phyloP scores from a whole-genome alignment of 1,139 yeast species.

The Taphrina populina region DNA sequence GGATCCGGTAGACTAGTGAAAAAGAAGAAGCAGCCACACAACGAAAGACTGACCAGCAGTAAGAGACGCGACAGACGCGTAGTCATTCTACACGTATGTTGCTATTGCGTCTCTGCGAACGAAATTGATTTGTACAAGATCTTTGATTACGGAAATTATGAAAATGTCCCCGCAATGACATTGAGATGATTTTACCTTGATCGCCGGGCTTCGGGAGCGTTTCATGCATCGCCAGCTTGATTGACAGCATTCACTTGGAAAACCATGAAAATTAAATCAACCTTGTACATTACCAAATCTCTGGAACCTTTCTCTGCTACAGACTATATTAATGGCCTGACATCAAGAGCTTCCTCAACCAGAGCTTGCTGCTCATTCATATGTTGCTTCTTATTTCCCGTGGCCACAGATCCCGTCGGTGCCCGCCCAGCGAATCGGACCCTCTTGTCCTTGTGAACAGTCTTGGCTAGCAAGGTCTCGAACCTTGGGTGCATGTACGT shows the following conservation, averaged over 20 bases:
- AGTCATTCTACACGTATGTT: neutral
- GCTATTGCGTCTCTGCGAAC: no score
- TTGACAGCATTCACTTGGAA: no score
- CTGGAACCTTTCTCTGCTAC: no score
- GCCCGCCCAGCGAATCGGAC: constrained; percentile 95
- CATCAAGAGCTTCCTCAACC: constrained; percentile 68
- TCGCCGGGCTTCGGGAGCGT: no score
- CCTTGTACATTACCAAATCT: no score
- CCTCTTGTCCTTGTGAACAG: constrained; percentile 59
- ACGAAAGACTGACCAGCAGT: neutral
- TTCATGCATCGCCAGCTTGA: no score
- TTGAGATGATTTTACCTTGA: no score
- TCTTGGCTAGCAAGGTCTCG: constrained; percentile 68
- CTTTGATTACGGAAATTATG: no score
- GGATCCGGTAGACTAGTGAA: neutral
- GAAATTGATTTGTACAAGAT: no score
- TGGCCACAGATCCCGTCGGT: constrained; percentile 97
- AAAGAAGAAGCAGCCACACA: neutral
- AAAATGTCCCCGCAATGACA: no score
- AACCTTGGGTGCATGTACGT: constrained; percentile 78
- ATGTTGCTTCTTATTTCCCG: constrained; percentile 91
- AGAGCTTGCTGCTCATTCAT: constrained; percentile 83
- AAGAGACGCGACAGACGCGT: neutral
- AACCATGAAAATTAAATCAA: no score
- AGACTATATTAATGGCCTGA: constrained; percentile 15